Evolutionary conservation across 2,329 filamentous ascomycete species (phyloP).

Genomic region (Ophiocordyceps camponoti-saundersi): DNA sequence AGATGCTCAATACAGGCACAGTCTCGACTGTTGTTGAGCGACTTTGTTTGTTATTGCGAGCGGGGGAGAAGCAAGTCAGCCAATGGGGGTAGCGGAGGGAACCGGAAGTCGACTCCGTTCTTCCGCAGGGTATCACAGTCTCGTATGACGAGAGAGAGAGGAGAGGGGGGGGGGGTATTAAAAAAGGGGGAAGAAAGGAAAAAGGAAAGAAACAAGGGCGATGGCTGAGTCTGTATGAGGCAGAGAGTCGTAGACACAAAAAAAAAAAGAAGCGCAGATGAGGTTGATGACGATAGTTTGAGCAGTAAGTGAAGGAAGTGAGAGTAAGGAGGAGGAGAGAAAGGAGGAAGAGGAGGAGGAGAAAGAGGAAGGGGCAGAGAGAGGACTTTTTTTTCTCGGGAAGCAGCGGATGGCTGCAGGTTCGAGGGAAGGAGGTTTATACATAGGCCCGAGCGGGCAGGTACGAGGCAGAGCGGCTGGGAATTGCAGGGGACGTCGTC

Average conservation of each 20-base stretch:
- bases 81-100: neutral
- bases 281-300: neutral
- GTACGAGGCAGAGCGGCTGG: neutral
- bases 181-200: neutral
- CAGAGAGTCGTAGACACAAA: no score
- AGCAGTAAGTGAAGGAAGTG: neutral
- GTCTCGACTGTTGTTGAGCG: neutral
- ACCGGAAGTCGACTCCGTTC: neutral
- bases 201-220: neutral
- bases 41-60: neutral
- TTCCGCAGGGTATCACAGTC: neutral
- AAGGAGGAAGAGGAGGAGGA: neutral
- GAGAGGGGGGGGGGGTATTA: neutral
- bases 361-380: neutral
- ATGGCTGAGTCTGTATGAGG: neutral
- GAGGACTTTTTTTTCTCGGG: constrained; percentile 7
- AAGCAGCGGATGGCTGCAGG: constrained; percentile 1
- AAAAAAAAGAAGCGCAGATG: neutral
- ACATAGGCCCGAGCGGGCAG: neutral
- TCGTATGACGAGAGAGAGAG: neutral
- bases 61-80: neutral
- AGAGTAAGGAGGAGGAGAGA: neutral
- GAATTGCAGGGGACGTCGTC: neutral
- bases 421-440: neutral
- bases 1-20: neutral